Percentiles rank a stretch among this genome's conserved stretches.
These are phyloP conservation scores for Colletotrichum karsti DNA, from an alignment of 2,329 filamentous ascomycete species.

Conservation along the genomic window DNA sequence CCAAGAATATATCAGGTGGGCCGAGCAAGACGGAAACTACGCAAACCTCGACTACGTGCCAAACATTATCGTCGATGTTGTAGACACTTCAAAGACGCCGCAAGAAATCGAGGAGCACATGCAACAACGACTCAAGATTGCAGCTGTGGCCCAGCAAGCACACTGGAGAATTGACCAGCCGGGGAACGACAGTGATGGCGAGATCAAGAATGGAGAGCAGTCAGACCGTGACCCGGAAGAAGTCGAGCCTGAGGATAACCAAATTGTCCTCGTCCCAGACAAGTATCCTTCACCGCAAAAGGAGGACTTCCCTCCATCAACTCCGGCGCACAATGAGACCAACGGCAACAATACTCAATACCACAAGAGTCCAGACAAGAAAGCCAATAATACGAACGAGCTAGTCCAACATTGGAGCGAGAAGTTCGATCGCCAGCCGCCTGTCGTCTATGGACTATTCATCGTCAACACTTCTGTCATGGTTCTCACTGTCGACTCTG, in stretches of 20 bases:
- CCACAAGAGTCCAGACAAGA: background rate
- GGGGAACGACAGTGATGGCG: background rate
- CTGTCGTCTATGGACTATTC: conserved; percentile 54
- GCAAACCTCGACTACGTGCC: conserved; percentile 42
- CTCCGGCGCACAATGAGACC: background rate
- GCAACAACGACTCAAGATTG: conserved; percentile 42
- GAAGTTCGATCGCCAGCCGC: conserved; percentile 34
- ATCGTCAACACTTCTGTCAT: conserved; percentile 49
- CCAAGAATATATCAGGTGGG: conserved; percentile 47
- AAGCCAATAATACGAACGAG: background rate
- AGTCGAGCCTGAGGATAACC: conserved; percentile 22
- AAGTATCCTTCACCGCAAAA: conserved; percentile 20
- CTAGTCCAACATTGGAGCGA: no score
- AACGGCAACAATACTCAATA: background rate
- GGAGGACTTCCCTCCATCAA: background rate
- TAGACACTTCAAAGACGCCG: conserved; percentile 40
- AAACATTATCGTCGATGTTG: conserved; percentile 47
- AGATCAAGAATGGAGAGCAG: background rate
- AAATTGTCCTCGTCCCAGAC: conserved; percentile 25
- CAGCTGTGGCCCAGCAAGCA: conserved; percentile 46
- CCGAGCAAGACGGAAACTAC: conserved; percentile 50
- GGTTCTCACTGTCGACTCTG: conserved; percentile 48
- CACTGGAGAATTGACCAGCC: conserved; percentile 37
- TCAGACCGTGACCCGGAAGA: conserved; percentile 19
- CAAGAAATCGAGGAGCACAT: conserved; percentile 44